A percentile compares a stretch with the other conserved stretches of the same genome.
These are phyloP conservation scores for Xylogone sp. DNA, from an alignment of 2,329 filamentous ascomycete species.

Conservation along the genomic window DNA sequence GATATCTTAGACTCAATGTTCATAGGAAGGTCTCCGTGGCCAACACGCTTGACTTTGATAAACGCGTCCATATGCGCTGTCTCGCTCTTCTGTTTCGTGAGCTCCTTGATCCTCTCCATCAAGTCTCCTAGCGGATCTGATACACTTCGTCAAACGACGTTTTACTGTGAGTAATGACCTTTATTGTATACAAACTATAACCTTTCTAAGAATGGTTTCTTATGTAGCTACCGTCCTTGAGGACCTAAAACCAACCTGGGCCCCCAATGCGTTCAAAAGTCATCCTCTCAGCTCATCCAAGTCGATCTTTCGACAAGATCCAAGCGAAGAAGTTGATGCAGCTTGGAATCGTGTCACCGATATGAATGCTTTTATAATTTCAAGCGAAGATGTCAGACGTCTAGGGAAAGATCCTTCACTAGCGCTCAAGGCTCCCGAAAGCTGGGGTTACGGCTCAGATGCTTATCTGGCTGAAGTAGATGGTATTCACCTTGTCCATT, in stretches of 20 bases:
- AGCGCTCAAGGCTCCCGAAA: constrained; percentile 22
- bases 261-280: neutral
- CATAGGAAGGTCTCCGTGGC: neutral
- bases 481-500: constrained; percentile 30
- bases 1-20: too few relatives aligned
- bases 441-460: constrained; percentile 27
- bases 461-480: constrained; percentile 31
- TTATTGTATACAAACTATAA: neutral
- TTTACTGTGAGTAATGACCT: neutral
- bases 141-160: neutral
- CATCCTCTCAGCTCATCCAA: neutral
- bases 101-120: neutral
- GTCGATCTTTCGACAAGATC: constrained; percentile 1
- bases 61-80: neutral
- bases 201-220: neutral
- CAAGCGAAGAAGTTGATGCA: constrained; percentile 1
- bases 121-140: neutral
- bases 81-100: neutral
- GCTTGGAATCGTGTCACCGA: constrained; percentile 1
- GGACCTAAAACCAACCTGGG: neutral
- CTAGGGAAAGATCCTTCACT: constrained; percentile 28
- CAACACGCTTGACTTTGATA: neutral
- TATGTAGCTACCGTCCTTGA: neutral
- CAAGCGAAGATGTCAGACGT: constrained; percentile 19
- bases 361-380: constrained; percentile 13